Base-by-base conservation (phyloP, 2,329 filamentous ascomycete genomes). In the Raffaelea albimanens region DNA sequence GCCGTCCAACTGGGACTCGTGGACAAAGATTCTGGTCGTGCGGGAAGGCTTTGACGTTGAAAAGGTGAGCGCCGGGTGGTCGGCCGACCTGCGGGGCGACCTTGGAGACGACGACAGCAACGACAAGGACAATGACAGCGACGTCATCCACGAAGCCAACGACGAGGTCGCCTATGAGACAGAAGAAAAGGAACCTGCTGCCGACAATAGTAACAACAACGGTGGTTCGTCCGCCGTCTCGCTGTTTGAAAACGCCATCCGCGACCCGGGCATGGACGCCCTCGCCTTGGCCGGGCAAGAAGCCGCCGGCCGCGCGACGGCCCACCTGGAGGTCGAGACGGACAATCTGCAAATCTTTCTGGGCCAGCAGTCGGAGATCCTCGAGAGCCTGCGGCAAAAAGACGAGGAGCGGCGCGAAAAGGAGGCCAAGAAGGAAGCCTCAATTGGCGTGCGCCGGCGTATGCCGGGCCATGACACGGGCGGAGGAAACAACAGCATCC, bases 1-100 rank as follows among this genome's bases (percentile, higher is more conserved):
- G 1, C 91, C 91, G 2, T 85, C 90, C 16, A 96, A 96, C 63
- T 98, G 93, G 93, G 93, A 98, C 65, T 96, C 90, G 0, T 96
- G 89, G 87, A 90, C 89, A 50, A 98, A 97, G 67, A 96, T 98
- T 51, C 78, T 91, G 39, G 88, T 97, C 40, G 72, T 97, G 23
- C 80, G 88, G 46, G 93, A 95, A 60, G 87, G 83, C 0, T 97
- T 97, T 58, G 88, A 97, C 55, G 87, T 94, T 20, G 93, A 98
- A 68, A 77, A 78, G 14, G 75, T 95, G 40, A 93, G 87, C 57
- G 77, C 82, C 50, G 86, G 83, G 44, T 98, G 93, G 93, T 83
- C 84, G 2, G 76, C 87, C 48, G 89, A 95, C 55, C 85, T 93
- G 44, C 82, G 89, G 58, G 75, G 77, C 50, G 23, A 11, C 1